These are phyloP conservation scores for Scedosporium minutisporum DNA, from an alignment of 2,329 filamentous ascomycete genomes.

Conservation along the genomic window DNA sequence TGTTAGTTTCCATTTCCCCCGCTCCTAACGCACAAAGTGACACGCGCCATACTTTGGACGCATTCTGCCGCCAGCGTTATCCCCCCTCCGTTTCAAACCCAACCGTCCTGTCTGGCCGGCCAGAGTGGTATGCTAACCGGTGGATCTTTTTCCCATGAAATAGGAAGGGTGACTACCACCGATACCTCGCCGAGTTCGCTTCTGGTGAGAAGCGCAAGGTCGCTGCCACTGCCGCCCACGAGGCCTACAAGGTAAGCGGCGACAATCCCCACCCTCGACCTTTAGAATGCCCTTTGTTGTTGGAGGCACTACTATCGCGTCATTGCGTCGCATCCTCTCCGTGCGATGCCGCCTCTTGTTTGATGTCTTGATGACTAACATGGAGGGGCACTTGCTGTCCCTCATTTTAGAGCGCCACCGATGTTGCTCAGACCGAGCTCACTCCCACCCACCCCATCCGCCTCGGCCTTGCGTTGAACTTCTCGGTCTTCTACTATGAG, in stretches of 20 bases:
- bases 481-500: conserved; percentile 99
- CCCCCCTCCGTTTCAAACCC: neutral
- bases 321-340: neutral
- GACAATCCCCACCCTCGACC: neutral
- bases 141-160: conserved; percentile 8
- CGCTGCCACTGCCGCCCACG: conserved; percentile 76
- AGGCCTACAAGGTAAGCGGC: conserved; percentile 85
- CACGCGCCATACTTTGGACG: neutral
- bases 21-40: neutral
- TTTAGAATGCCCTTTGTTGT: neutral
- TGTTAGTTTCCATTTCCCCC: conserved; percentile 53
- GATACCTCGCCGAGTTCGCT: conserved; percentile 88
- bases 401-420: conserved; percentile 71
- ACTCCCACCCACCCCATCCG: conserved; percentile 97
- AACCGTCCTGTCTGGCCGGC: conserved; percentile 6
- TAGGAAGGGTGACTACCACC: conserved; percentile 97
- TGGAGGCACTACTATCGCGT: neutral
- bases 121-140: conserved; percentile 1
- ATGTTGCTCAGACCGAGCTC: conserved; percentile 94
- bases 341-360: neutral
- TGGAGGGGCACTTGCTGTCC: conserved; percentile 8
- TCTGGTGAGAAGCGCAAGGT: conserved; percentile 86
- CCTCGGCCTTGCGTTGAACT: conserved; percentile 93
- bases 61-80: neutral
- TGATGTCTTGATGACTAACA: neutral